Conservation (phyloP, 1,284 basidiomycete genomes). For the Ustilago trichophora region DNA sequence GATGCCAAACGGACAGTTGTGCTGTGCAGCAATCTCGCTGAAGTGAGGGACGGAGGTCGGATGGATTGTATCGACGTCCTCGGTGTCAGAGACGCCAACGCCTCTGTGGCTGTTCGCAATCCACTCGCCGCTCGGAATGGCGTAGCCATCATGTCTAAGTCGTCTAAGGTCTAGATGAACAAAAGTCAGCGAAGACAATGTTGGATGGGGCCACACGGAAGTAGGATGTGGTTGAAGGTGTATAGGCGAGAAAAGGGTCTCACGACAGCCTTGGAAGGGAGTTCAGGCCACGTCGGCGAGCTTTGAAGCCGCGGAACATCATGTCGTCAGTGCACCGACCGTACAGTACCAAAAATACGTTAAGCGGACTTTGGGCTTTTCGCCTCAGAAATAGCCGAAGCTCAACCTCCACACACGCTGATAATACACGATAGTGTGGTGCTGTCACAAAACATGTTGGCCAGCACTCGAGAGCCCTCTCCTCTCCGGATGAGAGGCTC, state of each 20-base stretch:
- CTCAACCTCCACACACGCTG: constrained; percentile 8
- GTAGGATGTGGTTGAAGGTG: not conserved
- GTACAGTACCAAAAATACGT: too few relatives aligned
- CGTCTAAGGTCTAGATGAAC: too few relatives aligned
- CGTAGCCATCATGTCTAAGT: constrained; percentile 11
- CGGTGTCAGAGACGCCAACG: not conserved
- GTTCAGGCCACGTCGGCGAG: too few relatives aligned
- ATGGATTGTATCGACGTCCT: not conserved
- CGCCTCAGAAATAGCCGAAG: not conserved
- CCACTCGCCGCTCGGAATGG: not conserved
- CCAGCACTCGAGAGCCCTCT: too few relatives aligned
- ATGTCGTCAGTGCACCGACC: too few relatives aligned
- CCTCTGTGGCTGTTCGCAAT: constrained; percentile 1
- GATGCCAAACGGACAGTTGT: not conserved
- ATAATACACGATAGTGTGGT: too few relatives aligned
- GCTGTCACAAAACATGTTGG: too few relatives aligned
- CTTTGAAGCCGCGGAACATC: too few relatives aligned
- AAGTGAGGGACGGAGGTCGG: too few relatives aligned
- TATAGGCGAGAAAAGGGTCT: too few relatives aligned
- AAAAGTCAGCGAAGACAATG: not conserved
- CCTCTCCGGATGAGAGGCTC: too few relatives aligned
- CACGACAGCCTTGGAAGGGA: not conserved
- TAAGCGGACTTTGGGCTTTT: not conserved
- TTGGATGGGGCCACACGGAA: too few relatives aligned
- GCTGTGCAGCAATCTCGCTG: not conserved